phyloP scores from a whole-genome alignment of 257 asterid genomes.

The Solanum bukasovii region DNA sequence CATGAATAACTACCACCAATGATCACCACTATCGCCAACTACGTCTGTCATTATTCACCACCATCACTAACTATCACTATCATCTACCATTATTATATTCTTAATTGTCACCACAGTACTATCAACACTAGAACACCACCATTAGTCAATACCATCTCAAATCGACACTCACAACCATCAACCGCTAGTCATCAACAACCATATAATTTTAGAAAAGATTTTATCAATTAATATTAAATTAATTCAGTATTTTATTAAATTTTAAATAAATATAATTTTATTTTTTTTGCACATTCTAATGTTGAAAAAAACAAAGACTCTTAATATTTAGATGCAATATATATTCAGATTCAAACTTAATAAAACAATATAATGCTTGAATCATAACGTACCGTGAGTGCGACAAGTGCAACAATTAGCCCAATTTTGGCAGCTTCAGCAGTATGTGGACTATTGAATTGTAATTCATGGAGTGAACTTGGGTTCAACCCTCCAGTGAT shows the following conservation, averaged over 20 bases:
- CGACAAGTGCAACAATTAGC: constrained; percentile 17
- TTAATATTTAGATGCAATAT: neutral
- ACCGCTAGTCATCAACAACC: neutral
- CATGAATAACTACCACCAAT: neutral
- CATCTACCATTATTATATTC: neutral
- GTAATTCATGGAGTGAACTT: constrained; percentile 14
- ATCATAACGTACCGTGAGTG: constrained; percentile 15
- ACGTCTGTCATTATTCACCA: neutral
- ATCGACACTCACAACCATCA: neutral
- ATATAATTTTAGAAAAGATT: neutral
- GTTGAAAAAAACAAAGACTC: neutral
- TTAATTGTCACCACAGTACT: neutral
- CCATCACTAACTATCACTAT: neutral
- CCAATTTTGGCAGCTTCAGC: constrained; percentile 25
- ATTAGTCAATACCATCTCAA: neutral
- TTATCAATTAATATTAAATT: no score
- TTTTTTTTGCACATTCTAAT: neutral
- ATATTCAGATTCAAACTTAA: neutral
- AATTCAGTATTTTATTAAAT: neutral
- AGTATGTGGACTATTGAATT: constrained; percentile 18
- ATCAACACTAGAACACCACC: neutral
- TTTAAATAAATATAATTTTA: neutral
- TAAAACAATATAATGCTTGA: neutral
- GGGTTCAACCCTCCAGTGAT: constrained; percentile 29
- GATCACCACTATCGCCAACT: neutral